These are phyloP conservation scores for Neurospora sublineolata DNA, from an alignment of 495 filamentous ascomycete genomes.

Conservation along the genomic window DNA sequence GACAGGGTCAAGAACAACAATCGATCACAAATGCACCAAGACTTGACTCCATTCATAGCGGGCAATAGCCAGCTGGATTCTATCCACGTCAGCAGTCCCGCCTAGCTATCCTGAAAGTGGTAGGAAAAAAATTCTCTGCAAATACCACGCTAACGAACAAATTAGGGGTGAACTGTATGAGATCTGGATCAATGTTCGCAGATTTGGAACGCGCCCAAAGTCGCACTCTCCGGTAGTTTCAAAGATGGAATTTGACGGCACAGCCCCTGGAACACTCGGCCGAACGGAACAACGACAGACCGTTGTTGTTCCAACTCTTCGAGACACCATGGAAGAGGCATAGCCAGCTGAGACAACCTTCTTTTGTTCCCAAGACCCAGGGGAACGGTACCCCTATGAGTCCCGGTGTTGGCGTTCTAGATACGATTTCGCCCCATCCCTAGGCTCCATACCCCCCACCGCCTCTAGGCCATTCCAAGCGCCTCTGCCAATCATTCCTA, in stretches of 20 bases:
- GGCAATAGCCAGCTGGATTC: neutral
- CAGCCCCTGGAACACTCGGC: neutral
- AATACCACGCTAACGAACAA: neutral
- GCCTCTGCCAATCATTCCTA: neutral
- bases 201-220: too few species aligned
- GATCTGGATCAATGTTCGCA: too few species aligned
- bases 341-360: neutral
- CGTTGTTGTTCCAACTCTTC: neutral
- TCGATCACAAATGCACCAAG: too few species aligned
- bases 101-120: neutral
- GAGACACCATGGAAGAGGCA: neutral
- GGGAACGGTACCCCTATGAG: neutral
- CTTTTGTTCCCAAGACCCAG: neutral
- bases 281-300: neutral
- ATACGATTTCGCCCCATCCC: neutral
- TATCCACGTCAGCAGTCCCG: neutral
- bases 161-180: neutral
- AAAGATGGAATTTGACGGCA: neutral
- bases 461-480: neutral
- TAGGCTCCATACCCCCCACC: neutral
- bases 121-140: neutral
- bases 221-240: neutral
- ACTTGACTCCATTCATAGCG: neutral
- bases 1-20: neutral
- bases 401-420: neutral